phyloP scores from a whole-genome alignment of 441 rosid species.

The Manihot esculenta region DNA sequence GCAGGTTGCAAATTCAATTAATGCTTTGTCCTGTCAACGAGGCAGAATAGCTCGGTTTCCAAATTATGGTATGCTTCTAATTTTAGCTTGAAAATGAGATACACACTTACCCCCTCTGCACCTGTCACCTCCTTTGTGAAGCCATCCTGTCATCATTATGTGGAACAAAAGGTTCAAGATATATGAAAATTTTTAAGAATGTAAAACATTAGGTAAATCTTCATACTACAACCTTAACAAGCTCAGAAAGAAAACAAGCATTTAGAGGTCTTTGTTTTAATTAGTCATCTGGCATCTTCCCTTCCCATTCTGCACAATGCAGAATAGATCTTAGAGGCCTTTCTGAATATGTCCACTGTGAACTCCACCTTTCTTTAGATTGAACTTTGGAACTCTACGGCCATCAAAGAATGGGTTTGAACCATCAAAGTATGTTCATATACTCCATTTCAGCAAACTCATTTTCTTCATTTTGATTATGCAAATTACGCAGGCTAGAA shows the following conservation, averaged over 20 bases:
- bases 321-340: constrained; percentile 62
- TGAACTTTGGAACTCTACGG: constrained; percentile 54
- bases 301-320: constrained; percentile 46
- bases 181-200: background rate
- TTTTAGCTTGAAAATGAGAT: background rate
- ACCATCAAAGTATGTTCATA: constrained; percentile 74
- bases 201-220: background rate
- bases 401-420: constrained; percentile 76
- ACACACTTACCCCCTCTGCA: constrained; percentile 47
- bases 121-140: constrained; percentile 64
- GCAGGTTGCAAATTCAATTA: background rate
- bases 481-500: constrained; percentile 54
- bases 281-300: constrained; percentile 70
- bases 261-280: background rate
- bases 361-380: constrained; percentile 50
- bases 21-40: too few relatives aligned
- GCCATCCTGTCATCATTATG: constrained; percentile 54
- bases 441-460: constrained; percentile 87
- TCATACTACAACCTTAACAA: background rate
- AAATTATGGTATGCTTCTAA: background rate
- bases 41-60: too few relatives aligned
- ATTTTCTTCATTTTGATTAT: constrained; percentile 44
- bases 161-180: background rate
- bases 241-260: too few relatives aligned
- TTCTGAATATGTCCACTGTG: constrained; percentile 90